Base-by-base conservation (phyloP, 441 rosid species). In the Arabidopsis lyrata region DNA sequence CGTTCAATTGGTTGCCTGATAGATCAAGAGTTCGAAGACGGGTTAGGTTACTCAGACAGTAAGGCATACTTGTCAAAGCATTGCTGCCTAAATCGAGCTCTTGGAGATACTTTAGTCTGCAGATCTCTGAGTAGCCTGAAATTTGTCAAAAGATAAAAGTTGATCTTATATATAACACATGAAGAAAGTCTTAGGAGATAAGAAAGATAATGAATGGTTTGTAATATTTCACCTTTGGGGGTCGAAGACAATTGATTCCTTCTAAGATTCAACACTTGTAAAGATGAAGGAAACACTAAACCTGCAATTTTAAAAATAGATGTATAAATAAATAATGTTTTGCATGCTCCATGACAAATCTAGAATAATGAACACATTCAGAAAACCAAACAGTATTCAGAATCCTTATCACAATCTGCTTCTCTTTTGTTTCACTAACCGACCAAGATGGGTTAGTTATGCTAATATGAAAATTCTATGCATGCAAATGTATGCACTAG, bases 181-280 rank as follows among this genome's bases (percentile, higher is more conserved):
- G 18, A 18, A 44, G 18, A 42, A 14, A 42, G 1, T 15, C 8
- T 32, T 32, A 8, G 35, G 35, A 47, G 1, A 16, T 2, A 5
- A 16, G 45, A 38, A n/a, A 47, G 14, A 22, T 27, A 13, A 13
- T 53, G 34, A 32, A 57, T 35, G 5, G 2, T 16, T 73, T 76
- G 76, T 70, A 76, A 66, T 36, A 4, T 39, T 63, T 64, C 54
- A 63, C 82, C 76, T 77, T 52, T 1, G 5, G 22, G 63, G 72
- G 11, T 41, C 0, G 9, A 31, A 64, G 20, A 27, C 35, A 68
- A 12, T 7, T 15, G 53, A 55, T 68, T 68, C 0, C 2, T 6
- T 16, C 5, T 9, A 5, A 68, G 73, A 55, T 42, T 8, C 44
- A 68, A 18, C 12, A 55, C 55, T 32, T 42, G 54, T 42, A 68